Conservation (phyloP, 345 rosid genomes). For the Murraya paniculata region DNA sequence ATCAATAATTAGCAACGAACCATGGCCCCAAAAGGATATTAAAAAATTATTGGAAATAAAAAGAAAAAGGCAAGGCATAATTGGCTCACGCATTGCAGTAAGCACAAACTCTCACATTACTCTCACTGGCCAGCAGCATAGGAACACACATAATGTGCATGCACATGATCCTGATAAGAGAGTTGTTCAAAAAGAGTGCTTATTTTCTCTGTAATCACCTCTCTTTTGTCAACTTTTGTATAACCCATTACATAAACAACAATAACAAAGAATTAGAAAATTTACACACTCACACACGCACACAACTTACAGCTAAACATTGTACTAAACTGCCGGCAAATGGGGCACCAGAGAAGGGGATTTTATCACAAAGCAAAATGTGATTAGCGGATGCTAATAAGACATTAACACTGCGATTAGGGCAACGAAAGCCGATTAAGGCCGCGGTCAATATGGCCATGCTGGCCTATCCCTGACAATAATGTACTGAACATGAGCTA, state of each 20-base stretch:
- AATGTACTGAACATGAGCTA: slow-evolving; percentile 9
- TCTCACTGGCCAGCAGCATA: slow-evolving; percentile 6
- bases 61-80: background rate
- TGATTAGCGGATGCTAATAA: slow-evolving; percentile 16
- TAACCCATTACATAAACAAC: slow-evolving; percentile 6
- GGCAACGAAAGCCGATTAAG: slow-evolving; percentile 22
- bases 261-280: slow-evolving; percentile 1
- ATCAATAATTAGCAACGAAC: background rate
- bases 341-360: slow-evolving; percentile 25
- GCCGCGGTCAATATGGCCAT: background rate
- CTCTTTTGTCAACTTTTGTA: background rate
- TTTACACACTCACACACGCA: no score
- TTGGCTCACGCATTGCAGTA: no score
- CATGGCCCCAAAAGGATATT: background rate
- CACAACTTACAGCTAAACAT: slow-evolving; percentile 29
- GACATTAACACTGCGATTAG: slow-evolving; percentile 16
- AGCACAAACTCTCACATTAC: no score
- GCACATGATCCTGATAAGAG: slow-evolving; percentile 19
- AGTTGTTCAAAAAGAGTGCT: background rate
- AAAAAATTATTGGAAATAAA: background rate
- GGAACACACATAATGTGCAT: slow-evolving; percentile 21
- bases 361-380: slow-evolving; percentile 7
- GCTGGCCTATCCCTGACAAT: slow-evolving; percentile 6
- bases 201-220: slow-evolving; percentile 7
- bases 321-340: slow-evolving; percentile 35